Evolutionary conservation across 2,329 filamentous ascomycete species (phyloP), one percentile per base, ranked within the genome.

Genomic region (Scedosporium apiospermum): DNA sequence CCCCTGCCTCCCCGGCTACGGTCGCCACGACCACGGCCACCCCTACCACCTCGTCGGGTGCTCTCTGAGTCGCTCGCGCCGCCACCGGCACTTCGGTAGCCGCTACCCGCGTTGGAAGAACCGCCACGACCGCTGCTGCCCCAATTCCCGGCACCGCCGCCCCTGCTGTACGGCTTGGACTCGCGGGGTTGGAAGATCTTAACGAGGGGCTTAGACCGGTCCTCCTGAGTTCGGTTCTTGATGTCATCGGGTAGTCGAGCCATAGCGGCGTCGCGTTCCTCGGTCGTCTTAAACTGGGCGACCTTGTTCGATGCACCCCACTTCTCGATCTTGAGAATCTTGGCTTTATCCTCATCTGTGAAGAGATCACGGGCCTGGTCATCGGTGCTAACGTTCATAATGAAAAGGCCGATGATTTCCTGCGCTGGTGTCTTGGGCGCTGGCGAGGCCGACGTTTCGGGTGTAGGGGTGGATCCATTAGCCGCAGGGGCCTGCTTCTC

Each of bases 331-430:
- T 87, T 88, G 62, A 85, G 75, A 66, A 97, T 91, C 78, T 96
- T 97, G 38, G 83, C 72, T 71, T 86, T 88, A 71, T 97, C 91
- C 69, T 96, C 90, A 12, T 95, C 87, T 1, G 85, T 80, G 71
- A 99, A 93, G 26, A 96, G 80, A 41, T 90, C 87, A 63, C 88
- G 88, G 44, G 91, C 88, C 65, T 93, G 90, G 38, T 96, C 90
- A 67, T 93, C 90, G 62, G 84, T 89, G 69, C 87, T 90, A 23
- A 93, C 87, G 70, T 93, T 93, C 77, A 90, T 90, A 65, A 99
- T 87, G 74, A 97, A 99, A 21, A 99, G 83, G 58, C 90, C 93
- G 69, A 91, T 88, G 68, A 88, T 91, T 67, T 83, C 85, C 70
- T 91, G 82, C 18, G 82, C 76, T 55, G 80, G 71, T 42, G 77